phyloP scores from a whole-genome alignment of 345 rosid genomes.

The Euphorbia pulcherrima region DNA sequence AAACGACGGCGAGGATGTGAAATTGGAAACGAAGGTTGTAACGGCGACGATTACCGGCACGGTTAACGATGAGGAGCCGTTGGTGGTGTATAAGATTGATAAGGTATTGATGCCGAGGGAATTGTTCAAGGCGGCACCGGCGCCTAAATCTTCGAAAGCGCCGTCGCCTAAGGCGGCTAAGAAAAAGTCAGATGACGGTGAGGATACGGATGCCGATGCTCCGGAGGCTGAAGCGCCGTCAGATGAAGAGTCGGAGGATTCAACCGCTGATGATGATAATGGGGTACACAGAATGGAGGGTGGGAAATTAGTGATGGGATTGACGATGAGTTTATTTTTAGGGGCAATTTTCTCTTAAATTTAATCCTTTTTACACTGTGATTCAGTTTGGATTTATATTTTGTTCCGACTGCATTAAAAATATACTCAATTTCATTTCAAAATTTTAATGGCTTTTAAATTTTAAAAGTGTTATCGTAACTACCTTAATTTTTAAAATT shows the following conservation, averaged over 20 bases:
- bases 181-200: background rate
- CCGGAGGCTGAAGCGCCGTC: slow-evolving; percentile 22
- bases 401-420: too few relatives aligned
- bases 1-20: slow-evolving; percentile 25
- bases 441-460: too few relatives aligned
- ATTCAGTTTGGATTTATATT: background rate
- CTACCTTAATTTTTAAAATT: too few relatives aligned
- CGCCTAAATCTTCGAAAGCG: background rate
- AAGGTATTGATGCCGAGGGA: slow-evolving; percentile 26
- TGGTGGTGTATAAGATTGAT: slow-evolving; percentile 23
- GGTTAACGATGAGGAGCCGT: slow-evolving; percentile 31
- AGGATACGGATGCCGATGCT: slow-evolving; percentile 14
- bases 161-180: slow-evolving; percentile 18
- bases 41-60: slow-evolving; percentile 31
- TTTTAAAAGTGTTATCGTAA: too few relatives aligned
- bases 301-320: slow-evolving; percentile 29
- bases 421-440: too few relatives aligned
- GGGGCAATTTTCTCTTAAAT: slow-evolving; percentile 24
- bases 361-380: background rate
- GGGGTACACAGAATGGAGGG: slow-evolving; percentile 29
- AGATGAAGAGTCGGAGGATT: slow-evolving; percentile 21
- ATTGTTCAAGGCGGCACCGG: slow-evolving; percentile 25
- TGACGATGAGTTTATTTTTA: slow-evolving; percentile 40
- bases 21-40: slow-evolving; percentile 23
- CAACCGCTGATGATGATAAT: slow-evolving; percentile 17